A percentile compares a stretch with the other conserved stretches of the same genome.
Evolutionary conservation across 2,329 filamentous ascomycete genomes (phyloP).

Genomic region (Verruconis gallopava): DNA sequence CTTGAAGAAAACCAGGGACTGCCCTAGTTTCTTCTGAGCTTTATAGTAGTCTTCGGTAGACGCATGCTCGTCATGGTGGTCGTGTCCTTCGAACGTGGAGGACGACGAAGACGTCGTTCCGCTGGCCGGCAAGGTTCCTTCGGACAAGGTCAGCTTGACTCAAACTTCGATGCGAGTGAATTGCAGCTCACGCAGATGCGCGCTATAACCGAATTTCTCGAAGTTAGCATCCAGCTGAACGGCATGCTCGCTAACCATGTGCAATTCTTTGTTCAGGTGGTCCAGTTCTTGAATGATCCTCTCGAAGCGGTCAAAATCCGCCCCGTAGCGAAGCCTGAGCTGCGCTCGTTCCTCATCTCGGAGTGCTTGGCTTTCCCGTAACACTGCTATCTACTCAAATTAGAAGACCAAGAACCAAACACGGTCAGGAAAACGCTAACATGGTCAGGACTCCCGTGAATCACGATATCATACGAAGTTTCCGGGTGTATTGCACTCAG

Average conservation of each 20-base stretch:
- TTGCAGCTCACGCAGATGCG: slow-evolving; percentile 40
- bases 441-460: slow-evolving; percentile 43
- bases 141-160: no score
- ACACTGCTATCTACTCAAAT: no score
- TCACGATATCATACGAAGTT: slow-evolving; percentile 46
- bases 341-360: slow-evolving; percentile 36
- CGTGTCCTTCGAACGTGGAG: slow-evolving; percentile 15
- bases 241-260: slow-evolving; percentile 40
- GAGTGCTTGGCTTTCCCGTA: slow-evolving; percentile 37
- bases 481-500: no score
- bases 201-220: slow-evolving; percentile 49
- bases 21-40: slow-evolving; percentile 25
- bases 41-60: slow-evolving; percentile 25
- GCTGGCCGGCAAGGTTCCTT: slow-evolving; percentile 1
- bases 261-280: slow-evolving; percentile 39
- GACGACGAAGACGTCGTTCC: slow-evolving; percentile 13
- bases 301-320: slow-evolving; percentile 44
- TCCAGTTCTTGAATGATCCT: slow-evolving; percentile 41
- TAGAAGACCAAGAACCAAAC: no score
- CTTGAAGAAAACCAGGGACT: slow-evolving; percentile 43
- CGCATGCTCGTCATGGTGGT: slow-evolving; percentile 17
- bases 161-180: no score
- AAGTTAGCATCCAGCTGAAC: slow-evolving; percentile 48
- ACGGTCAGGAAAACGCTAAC: slow-evolving; percentile 38
- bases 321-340: slow-evolving; percentile 37